Percentiles rank a stretch among this genome's conserved stretches.
Conservation (phyloP, 2,329 filamentous ascomycete species). For the Chrysoporthe deuterocubensis region DNA sequence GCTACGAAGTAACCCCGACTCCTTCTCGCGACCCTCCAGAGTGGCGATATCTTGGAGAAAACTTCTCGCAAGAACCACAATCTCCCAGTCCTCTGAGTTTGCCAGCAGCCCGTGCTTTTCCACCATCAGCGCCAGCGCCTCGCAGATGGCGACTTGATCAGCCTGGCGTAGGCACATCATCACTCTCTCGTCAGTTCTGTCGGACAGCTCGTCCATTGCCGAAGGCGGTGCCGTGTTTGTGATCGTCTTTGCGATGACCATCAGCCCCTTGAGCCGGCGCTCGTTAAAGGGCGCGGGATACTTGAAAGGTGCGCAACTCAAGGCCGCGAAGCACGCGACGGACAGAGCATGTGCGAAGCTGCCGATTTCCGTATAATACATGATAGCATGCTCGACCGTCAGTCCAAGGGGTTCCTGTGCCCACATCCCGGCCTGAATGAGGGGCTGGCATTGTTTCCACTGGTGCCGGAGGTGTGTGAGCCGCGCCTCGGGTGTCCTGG, state of each 20-base stretch:
- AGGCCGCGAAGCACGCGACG: constrained; percentile 52
- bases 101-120: constrained; percentile 46
- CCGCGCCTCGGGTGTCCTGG: constrained; percentile 20
- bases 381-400: constrained; percentile 48
- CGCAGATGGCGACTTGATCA: constrained; percentile 58
- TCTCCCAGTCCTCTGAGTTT: constrained; percentile 51
- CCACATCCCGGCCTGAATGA: constrained; percentile 46
- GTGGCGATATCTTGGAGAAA: constrained; percentile 55
- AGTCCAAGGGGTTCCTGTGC: constrained; percentile 54
- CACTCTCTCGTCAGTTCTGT: constrained; percentile 35
- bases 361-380: constrained; percentile 48
- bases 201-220: constrained; percentile 35
- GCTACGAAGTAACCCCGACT: constrained; percentile 47
- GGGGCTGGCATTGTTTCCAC: constrained; percentile 45
- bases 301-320: constrained; percentile 54
- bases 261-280: constrained; percentile 53
- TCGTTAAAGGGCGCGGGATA: constrained; percentile 55
- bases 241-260: constrained; percentile 57
- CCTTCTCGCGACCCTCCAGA: constrained; percentile 49
- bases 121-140: constrained; percentile 56
- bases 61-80: constrained; percentile 47
- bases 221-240: constrained; percentile 51
- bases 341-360: constrained; percentile 50
- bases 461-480: constrained; percentile 36
- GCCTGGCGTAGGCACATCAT: constrained; percentile 43